Percentiles rank a stretch among this genome's conserved stretches.
Evolutionary conservation across 2,329 filamentous ascomycete genomes (phyloP).

Genomic region (Diplodia seriata): DNA sequence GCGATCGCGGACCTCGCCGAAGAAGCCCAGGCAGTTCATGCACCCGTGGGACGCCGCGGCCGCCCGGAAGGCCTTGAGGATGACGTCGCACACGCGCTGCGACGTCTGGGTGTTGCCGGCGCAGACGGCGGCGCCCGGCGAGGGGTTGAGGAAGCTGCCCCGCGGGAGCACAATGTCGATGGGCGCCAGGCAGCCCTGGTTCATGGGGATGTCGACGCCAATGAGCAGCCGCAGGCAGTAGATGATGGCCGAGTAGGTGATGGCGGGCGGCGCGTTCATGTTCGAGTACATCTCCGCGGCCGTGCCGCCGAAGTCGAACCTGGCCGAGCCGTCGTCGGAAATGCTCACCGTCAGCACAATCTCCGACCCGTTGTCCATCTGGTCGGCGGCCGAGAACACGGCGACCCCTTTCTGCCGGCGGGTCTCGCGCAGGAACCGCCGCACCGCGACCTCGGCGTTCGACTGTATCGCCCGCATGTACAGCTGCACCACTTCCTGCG

Average conservation of each 20-base stretch:
- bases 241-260: conserved; percentile 64
- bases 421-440: conserved; percentile 56
- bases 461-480: conserved; percentile 52
- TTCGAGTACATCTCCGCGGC: conserved; percentile 34
- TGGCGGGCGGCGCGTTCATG: conserved; percentile 36
- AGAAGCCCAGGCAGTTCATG: conserved; percentile 42
- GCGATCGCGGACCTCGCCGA: conserved; percentile 34
- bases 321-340: conserved; percentile 29
- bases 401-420: conserved; percentile 11
- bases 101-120: conserved; percentile 34
- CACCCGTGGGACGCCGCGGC: conserved; percentile 37
- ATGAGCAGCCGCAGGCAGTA: conserved; percentile 50
- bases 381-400: conserved; percentile 23
- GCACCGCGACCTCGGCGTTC: conserved; percentile 46
- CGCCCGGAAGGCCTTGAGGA: conserved; percentile 36
- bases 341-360: conserved; percentile 33
- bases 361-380: conserved; percentile 35
- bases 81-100: conserved; percentile 38
- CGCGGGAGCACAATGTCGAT: conserved; percentile 46
- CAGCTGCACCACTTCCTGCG: conserved; percentile 46
- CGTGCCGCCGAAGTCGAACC: conserved; percentile 35
- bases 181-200: conserved; percentile 50
- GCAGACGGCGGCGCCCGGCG: conserved; percentile 43
- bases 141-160: conserved; percentile 47
- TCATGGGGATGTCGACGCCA: conserved; percentile 49